These are phyloP conservation scores for Neofusicoccum ribis DNA, from an alignment of 2,329 filamentous ascomycete species.

Conservation along the genomic window DNA sequence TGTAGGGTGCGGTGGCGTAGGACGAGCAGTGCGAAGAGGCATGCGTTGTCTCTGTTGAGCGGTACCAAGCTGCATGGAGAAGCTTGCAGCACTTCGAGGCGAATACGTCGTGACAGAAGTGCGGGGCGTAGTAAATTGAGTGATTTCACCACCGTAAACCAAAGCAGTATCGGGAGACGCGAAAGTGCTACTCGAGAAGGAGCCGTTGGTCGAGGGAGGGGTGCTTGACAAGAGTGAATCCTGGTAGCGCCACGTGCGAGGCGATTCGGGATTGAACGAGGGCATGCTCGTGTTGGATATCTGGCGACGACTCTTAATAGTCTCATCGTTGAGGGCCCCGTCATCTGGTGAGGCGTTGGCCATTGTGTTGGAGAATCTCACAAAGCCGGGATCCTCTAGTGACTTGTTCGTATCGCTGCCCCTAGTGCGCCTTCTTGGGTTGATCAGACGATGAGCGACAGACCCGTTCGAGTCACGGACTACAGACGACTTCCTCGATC, in stretches of 20 bases:
- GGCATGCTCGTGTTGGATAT: conserved; percentile 1
- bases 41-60: conserved; percentile 24
- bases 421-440: conserved; percentile 4
- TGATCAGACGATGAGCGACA: conserved; percentile 9
- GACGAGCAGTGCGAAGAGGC: conserved; percentile 28
- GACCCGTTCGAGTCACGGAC: conserved; percentile 3
- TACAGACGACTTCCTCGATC: conserved; percentile 13
- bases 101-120: conserved; percentile 14
- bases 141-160: background rate
- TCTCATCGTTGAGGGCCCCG: conserved; percentile 1
- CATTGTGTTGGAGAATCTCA: background rate
- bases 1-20: conserved; percentile 30
- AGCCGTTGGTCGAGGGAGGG: conserved; percentile 16
- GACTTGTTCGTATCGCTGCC: conserved; percentile 3
- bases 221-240: background rate
- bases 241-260: conserved; percentile 4
- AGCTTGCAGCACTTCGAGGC: conserved; percentile 13
- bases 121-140: conserved; percentile 10
- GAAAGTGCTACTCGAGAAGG: conserved; percentile 17
- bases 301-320: conserved; percentile 3
- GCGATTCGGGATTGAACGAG: conserved; percentile 13
- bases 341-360: background rate
- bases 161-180: conserved; percentile 17
- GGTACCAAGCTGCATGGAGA: conserved; percentile 20
- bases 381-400: background rate